Percentiles rank a stretch among this genome's conserved stretches.
Evolutionary conservation across 1,284 basidiomycete genomes (phyloP).

Genomic region (Puccinia novopanici): DNA sequence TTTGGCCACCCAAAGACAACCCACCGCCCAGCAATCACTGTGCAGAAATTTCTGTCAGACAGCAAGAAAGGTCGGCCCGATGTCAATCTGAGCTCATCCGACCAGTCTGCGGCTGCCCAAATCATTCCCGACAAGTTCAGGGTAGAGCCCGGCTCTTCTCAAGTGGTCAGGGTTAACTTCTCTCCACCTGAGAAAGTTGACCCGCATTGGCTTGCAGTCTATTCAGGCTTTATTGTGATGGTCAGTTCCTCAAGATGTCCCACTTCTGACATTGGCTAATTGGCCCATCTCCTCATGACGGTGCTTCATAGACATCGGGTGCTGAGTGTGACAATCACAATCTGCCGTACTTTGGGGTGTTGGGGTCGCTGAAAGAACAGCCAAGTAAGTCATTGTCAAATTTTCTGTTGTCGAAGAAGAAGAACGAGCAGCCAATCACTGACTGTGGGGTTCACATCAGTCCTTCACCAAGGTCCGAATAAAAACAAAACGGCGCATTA

Average conservation of each 20-base stretch:
- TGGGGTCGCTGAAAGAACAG: no score
- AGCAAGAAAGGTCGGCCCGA: slow-evolving; percentile 8
- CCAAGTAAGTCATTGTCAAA: slow-evolving; percentile 15
- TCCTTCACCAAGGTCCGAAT: neutral
- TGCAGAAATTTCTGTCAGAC: neutral
- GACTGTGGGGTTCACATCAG: neutral
- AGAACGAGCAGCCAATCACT: neutral
- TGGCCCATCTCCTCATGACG: no score
- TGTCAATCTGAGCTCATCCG: neutral
- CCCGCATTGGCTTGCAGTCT: no score
- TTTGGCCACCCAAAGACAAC: slow-evolving; percentile 69
- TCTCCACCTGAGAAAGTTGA: no score
- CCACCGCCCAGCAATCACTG: slow-evolving; percentile 19
- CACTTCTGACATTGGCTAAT: no score
- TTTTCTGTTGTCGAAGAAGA: neutral
- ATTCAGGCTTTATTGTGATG: no score
- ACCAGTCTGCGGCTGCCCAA: neutral
- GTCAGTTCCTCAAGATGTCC: no score
- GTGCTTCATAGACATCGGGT: no score
- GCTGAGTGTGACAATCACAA: no score
- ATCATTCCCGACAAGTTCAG: neutral
- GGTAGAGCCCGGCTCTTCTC: slow-evolving; percentile 6
- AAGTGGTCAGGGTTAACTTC: neutral
- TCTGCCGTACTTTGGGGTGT: no score
- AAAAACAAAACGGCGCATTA: no score